Conservation (phyloP, 2,329 filamentous ascomycete species). For the Epichloe sylvatica region DNA sequence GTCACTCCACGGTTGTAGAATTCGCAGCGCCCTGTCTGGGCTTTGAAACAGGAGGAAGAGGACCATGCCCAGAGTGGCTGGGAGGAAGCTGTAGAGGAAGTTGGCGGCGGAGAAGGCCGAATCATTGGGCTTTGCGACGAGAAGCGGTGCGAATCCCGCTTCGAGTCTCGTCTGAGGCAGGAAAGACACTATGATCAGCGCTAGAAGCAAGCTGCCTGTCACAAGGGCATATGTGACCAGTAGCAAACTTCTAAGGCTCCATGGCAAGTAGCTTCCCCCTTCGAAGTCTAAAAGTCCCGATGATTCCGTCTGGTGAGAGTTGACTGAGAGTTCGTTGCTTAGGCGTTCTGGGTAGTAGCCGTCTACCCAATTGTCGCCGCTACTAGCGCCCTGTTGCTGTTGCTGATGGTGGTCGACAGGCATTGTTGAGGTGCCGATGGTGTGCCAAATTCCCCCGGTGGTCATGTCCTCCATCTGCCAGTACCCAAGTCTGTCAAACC, state of each 20-base stretch:
- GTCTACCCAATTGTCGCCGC: neutral
- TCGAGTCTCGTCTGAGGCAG: conserved; percentile 51
- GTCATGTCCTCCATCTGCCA: conserved; percentile 58
- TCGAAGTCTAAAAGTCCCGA: conserved; percentile 12
- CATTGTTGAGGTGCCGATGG: conserved; percentile 44
- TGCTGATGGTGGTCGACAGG: conserved; percentile 9
- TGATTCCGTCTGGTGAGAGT: conserved; percentile 15
- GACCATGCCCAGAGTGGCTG: conserved; percentile 51
- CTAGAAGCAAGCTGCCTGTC: conserved; percentile 47
- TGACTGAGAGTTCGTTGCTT: conserved; percentile 19
- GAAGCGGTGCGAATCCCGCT: conserved; percentile 55
- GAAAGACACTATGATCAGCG: conserved; percentile 67
- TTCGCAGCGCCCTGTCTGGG: conserved; percentile 50
- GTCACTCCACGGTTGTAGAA: conserved; percentile 56
- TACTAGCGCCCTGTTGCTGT: neutral
- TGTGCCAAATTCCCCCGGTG: conserved; percentile 63
- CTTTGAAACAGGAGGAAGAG: conserved; percentile 54
- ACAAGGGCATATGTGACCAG: conserved; percentile 53
- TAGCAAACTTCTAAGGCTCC: conserved; percentile 55
- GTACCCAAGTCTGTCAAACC: conserved; percentile 66
- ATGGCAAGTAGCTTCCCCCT: conserved; percentile 54
- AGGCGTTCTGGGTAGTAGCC: conserved; percentile 1
- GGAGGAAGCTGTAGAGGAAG: conserved; percentile 72
- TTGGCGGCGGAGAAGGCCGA: conserved; percentile 71
- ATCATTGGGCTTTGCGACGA: conserved; percentile 45